A percentile compares a stretch with the other conserved stretches of the same genome.
Conservation (phyloP, 2,329 filamentous ascomycete species). For the Raffaelea deltoideospora region DNA sequence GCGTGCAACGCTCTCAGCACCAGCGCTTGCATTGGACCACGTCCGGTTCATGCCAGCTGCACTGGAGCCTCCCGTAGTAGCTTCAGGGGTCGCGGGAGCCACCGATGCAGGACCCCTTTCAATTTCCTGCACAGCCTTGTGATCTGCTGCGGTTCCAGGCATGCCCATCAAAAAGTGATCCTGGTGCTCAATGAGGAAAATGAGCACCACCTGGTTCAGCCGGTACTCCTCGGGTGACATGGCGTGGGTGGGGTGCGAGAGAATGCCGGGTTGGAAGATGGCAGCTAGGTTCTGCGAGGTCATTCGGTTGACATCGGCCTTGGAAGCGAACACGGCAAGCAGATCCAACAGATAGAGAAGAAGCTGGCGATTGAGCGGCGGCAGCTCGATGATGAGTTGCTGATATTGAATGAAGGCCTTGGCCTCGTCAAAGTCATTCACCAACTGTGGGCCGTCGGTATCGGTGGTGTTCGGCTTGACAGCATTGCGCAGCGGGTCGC, state of each 20-base stretch:
- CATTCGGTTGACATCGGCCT: conserved; percentile 95
- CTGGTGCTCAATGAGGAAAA: conserved; percentile 96
- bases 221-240: conserved; percentile 93
- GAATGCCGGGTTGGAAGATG: conserved; percentile 92
- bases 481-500: conserved; percentile 59
- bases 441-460: conserved; percentile 52
- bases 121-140: conserved; percentile 50
- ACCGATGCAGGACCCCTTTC: conserved; percentile 57
- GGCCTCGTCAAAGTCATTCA: conserved; percentile 58
- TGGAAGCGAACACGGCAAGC: conserved; percentile 90
- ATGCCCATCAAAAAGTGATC: conserved; percentile 97
- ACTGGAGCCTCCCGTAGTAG: conserved; percentile 28
- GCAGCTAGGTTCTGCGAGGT: conserved; percentile 83
- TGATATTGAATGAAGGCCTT: conserved; percentile 75
- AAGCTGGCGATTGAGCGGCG: conserved; percentile 82
- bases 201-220: conserved; percentile 89
- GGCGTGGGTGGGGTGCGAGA: conserved; percentile 85
- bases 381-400: conserved; percentile 78
- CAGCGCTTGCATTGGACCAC: conserved; percentile 75
- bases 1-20: conserved; percentile 71
- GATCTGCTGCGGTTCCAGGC: conserved; percentile 96
- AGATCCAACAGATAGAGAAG: conserved; percentile 92
- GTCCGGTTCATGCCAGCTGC: conserved; percentile 54
- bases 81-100: conserved; percentile 22
- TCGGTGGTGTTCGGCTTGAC: conserved; percentile 61